phyloP scores from a whole-genome alignment of 1,284 basidiomycete species.

The Moesziomyces aphidis region DNA sequence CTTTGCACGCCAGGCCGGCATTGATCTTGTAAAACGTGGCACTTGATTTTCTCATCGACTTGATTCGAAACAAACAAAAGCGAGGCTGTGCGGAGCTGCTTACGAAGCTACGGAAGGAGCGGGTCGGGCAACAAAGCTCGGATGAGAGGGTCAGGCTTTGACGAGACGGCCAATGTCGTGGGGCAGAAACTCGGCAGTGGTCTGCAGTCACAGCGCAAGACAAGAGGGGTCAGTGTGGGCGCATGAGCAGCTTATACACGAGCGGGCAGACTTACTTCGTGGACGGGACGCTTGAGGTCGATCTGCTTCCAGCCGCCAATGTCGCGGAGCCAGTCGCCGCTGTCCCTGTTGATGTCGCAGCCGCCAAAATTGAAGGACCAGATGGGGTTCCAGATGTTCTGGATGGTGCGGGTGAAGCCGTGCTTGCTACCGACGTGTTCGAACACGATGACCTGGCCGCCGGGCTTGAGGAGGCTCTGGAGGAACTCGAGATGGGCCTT shows the following conservation, averaged over 20 bases:
- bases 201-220: slow-evolving; percentile 6
- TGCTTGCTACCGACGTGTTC: slow-evolving; percentile 54
- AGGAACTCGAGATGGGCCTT: slow-evolving; percentile 47
- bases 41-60: too few species aligned
- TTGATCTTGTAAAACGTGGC: too few species aligned
- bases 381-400: slow-evolving; percentile 32
- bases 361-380: slow-evolving; percentile 50
- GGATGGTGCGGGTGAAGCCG: slow-evolving; percentile 25
- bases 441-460: slow-evolving; percentile 56
- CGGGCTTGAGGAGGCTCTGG: slow-evolving; percentile 48
- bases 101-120: not conserved
- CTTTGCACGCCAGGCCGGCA: too few species aligned
- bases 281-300: slow-evolving; percentile 33
- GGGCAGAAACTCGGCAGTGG: slow-evolving; percentile 33
- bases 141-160: slow-evolving; percentile 30
- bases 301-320: slow-evolving; percentile 53
- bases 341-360: slow-evolving; percentile 45
- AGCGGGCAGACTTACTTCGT: slow-evolving; percentile 19
- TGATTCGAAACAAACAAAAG: not conserved
- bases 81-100: not conserved
- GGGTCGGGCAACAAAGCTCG: not conserved
- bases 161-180: slow-evolving; percentile 47
- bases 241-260: not conserved
- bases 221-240: not conserved
- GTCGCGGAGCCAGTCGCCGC: slow-evolving; percentile 30